Evolutionary conservation across 768 basidiomycete species (phyloP).

Genomic region (Rhodocollybia butyracea): DNA sequence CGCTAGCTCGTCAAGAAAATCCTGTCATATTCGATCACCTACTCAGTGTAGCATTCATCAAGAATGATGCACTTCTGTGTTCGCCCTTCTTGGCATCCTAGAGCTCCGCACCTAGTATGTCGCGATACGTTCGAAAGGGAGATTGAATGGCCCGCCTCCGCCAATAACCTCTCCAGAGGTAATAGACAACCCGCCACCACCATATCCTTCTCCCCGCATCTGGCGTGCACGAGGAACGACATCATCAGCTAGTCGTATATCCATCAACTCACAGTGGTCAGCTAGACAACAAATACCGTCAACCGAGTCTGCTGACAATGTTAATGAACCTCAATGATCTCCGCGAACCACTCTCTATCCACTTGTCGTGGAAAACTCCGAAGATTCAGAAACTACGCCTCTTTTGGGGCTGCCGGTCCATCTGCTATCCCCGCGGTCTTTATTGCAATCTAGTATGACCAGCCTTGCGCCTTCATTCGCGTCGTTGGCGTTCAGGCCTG

Average conservation of each 20-base stretch:
- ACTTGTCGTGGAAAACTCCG: conserved; percentile 24
- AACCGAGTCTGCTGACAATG: conserved; percentile 23
- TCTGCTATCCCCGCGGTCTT: conserved; percentile 40
- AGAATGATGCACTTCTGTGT: no score
- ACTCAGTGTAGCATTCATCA: no score
- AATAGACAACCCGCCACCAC: conserved; percentile 61
- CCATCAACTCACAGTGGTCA: conserved; percentile 7
- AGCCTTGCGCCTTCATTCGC: conserved; percentile 63
- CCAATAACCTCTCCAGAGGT: neutral
- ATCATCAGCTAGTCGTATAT: conserved; percentile 15
- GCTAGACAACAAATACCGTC: conserved; percentile 27
- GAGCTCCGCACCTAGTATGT: no score
- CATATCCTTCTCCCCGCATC: conserved; percentile 47
- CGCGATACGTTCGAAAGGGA: no score
- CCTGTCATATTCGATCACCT: no score
- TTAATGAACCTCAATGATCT: conserved; percentile 30
- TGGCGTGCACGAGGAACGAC: conserved; percentile 37
- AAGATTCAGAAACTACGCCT: conserved; percentile 47
- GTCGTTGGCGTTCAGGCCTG: conserved; percentile 60
- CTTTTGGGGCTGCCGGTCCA: conserved; percentile 30
- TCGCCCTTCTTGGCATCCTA: no score
- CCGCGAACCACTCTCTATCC: conserved; percentile 18
- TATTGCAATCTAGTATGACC: conserved; percentile 54
- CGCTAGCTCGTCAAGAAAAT: no score
- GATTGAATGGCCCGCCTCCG: no score